Base-by-base conservation (phyloP, 2,329 filamentous ascomycete species). In the Botrytis deweyae region DNA sequence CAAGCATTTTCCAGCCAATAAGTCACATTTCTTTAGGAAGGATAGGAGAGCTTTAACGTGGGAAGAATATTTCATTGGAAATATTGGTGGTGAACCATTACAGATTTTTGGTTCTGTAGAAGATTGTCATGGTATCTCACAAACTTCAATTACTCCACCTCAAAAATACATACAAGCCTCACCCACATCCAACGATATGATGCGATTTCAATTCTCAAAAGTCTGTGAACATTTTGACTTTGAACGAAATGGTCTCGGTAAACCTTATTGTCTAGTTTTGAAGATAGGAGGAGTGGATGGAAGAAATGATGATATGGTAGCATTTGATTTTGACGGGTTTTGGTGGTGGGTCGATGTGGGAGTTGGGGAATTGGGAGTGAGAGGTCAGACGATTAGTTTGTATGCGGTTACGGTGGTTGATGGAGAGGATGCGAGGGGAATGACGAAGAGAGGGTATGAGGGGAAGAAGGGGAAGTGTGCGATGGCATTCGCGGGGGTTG, bases 191-290 rank as follows among this genome's bases (percentile, higher is more conserved):
- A 86, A 92, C 9, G 83, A 87, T 59, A 83, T 87, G 1, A 84
- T 96, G 42, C 89, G 93, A 25, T 97, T 98, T 83, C 91, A 93
- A 79, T 95, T 97, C 80, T 88, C 88, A 71, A 92, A 92, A 74
- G 80, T 91, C 18, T 98, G 95, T 81, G 88, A 90, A 79, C 95
- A 98, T 81, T 97, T 93, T 93, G 90, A 90, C 62, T 85, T 91
- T n/a, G 87, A 91, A 76, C 87, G 87, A 75, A 87, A 92, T 76
- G 92, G 92, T 0, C 83, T 85, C 72, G 91, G 91, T 0, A 88
- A 87, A 74, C 87, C 89, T 63, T 92, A 90, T 73, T 84, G 94
- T 63, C 89, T 95, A 79, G 83, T 96, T 25, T 84, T 97, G 29
- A 87, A 87, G 72, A 87, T 93, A 42, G 86, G 90, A 40, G 92